A percentile compares a stretch with the other conserved stretches of the same genome.
These are phyloP conservation scores for Aureobasidium pullulans DNA, from an alignment of 2,329 filamentous ascomycete genomes.

Conservation along the genomic window DNA sequence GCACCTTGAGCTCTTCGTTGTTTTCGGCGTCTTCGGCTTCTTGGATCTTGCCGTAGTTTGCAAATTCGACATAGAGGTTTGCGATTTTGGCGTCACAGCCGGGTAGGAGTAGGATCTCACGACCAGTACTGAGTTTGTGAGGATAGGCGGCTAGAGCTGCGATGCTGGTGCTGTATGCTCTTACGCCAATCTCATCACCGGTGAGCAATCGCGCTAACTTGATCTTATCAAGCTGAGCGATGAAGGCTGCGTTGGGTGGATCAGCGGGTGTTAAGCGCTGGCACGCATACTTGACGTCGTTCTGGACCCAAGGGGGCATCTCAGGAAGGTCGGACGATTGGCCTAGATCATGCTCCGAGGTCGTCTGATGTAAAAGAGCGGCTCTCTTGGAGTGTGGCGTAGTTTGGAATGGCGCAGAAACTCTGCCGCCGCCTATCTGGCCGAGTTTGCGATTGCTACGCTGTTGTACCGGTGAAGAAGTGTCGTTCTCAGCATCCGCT, in stretches of 20 bases:
- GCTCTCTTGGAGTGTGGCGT: conserved; percentile 21
- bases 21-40: conserved; percentile 58
- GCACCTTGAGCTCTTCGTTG: conserved; percentile 56
- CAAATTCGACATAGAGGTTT: conserved; percentile 70
- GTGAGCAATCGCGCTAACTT: conserved; percentile 62
- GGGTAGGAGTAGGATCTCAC: conserved; percentile 51
- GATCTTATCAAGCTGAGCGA: conserved; percentile 67
- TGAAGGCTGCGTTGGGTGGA: conserved; percentile 67
- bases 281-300: conserved; percentile 66
- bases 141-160: conserved; percentile 79
- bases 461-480: background rate
- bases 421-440: conserved; percentile 24
- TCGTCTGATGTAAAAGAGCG: conserved; percentile 59
- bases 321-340: conserved; percentile 48
- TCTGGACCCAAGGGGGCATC: conserved; percentile 61
- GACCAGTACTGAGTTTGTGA: conserved; percentile 39
- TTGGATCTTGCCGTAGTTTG: conserved; percentile 48
- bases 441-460: background rate
- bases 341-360: conserved; percentile 65
- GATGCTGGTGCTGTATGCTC: conserved; percentile 83
- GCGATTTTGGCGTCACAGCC: conserved; percentile 78
- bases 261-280: conserved; percentile 65
- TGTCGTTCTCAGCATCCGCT: conserved; percentile 25
- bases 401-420: conserved; percentile 21
- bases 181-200: conserved; percentile 69